Percentiles rank a stretch among this genome's conserved stretches.
These are phyloP conservation scores for Cyberlindnera petersonii DNA, from an alignment of 805 yeast genomes.

Conservation along the genomic window DNA sequence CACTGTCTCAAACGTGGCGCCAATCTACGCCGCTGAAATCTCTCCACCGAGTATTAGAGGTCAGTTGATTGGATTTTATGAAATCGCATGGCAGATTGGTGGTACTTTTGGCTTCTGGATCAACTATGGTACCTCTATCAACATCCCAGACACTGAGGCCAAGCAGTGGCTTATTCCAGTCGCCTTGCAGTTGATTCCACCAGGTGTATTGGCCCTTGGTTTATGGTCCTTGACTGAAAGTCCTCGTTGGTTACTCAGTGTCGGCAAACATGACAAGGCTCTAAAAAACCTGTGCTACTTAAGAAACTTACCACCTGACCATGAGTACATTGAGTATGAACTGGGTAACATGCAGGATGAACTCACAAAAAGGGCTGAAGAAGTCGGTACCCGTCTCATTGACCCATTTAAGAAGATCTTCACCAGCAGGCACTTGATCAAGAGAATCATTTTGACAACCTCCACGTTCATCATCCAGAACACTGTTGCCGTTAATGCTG, in stretches of 20 bases:
- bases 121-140: conserved; percentile 18
- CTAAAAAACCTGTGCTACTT: conserved; percentile 33
- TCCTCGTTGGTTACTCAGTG: conserved; percentile 42
- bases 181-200: conserved; percentile 44
- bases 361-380: conserved; percentile 22
- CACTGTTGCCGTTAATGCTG: conserved; percentile 46
- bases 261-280: conserved; percentile 32
- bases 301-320: conserved; percentile 35
- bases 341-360: conserved; percentile 30
- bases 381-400: conserved; percentile 35
- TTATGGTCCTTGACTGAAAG: conserved; percentile 40
- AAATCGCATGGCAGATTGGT: conserved; percentile 41
- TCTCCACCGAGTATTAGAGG: conserved; percentile 46
- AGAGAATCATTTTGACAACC: conserved; percentile 36
- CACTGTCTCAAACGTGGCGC: conserved; percentile 46
- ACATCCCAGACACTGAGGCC: conserved; percentile 29
- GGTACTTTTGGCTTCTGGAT: conserved; percentile 22
- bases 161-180: conserved; percentile 46
- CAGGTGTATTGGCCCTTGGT: conserved; percentile 38
- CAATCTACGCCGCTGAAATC: conserved; percentile 46
- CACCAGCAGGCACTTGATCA: conserved; percentile 28
- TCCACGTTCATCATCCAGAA: conserved; percentile 41
- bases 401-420: conserved; percentile 38
- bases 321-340: conserved; percentile 40
- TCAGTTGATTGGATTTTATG: conserved; percentile 42